Percentiles rank a stretch among this genome's conserved stretches.
These are phyloP conservation scores for Pythium grandisporangium DNA, from an alignment of 352 stramenopile species.

Conservation along the genomic window DNA sequence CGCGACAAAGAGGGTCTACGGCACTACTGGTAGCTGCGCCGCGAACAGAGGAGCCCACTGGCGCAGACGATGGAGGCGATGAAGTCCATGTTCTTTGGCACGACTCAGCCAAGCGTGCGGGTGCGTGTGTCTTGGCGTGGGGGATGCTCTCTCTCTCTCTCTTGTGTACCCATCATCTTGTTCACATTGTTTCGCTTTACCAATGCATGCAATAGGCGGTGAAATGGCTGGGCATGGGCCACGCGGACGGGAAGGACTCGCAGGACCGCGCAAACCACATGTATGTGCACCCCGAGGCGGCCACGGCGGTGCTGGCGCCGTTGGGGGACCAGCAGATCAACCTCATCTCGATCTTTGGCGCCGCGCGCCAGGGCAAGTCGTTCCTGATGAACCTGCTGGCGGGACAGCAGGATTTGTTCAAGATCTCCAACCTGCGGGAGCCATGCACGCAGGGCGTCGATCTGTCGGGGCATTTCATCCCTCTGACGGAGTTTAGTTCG, in stretches of 20 bases:
- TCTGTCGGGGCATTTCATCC: constrained; percentile 67
- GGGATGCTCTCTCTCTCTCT: too few species aligned
- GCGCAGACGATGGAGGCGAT: constrained; percentile 19
- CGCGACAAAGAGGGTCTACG: too few species aligned
- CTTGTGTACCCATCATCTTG: too few species aligned
- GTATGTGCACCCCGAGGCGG: constrained; percentile 54
- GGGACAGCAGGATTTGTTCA: constrained; percentile 81
- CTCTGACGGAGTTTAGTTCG: constrained; percentile 53
- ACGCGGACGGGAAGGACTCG: constrained; percentile 11
- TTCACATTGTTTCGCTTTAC: too few species aligned
- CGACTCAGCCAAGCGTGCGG: constrained; percentile 17
- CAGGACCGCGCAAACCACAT: constrained; percentile 28
- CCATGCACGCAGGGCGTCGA: constrained; percentile 83
- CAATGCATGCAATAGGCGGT: constrained; percentile 61
- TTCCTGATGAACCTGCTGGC: constrained; percentile 86
- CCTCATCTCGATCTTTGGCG: constrained; percentile 82
- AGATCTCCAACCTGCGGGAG: constrained; percentile 82
- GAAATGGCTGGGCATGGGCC: constrained; percentile 77
- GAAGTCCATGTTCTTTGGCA: constrained; percentile 28
- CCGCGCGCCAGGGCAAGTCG: constrained; percentile 74
- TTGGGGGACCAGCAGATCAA: constrained; percentile 62
- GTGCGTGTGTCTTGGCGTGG: too few species aligned
- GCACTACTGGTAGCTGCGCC: too few species aligned
- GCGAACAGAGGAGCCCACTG: too few species aligned
- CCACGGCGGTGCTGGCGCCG: constrained; percentile 46